phyloP scores from a whole-genome alignment of 306 rosid species.

The Benincasa hispida region DNA sequence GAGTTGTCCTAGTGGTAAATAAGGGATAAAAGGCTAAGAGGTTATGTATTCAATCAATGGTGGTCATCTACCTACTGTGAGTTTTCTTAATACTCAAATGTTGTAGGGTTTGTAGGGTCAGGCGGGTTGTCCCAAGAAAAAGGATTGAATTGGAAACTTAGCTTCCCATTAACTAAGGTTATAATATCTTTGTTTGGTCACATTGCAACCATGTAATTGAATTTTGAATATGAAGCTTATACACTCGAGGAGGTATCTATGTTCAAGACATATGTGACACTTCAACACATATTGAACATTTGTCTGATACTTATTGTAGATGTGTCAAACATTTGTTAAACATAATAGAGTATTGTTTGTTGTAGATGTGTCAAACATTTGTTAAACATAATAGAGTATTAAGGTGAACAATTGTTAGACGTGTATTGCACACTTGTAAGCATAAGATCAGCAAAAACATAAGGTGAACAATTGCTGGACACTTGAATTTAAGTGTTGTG shows the following conservation, averaged over 20 bases:
- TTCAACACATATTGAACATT: background rate
- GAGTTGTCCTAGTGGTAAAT: too few species aligned
- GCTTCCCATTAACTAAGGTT: background rate
- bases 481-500: background rate
- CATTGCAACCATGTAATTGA: background rate
- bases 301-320: too few species aligned
- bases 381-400: background rate
- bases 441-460: too few species aligned
- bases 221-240: background rate
- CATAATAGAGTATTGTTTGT: too few species aligned
- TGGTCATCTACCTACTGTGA: too few species aligned
- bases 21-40: too few species aligned
- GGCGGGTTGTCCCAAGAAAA: too few species aligned
- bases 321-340: too few species aligned
- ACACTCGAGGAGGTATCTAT: background rate
- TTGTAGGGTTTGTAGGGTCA: too few species aligned
- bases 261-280: background rate
- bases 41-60: too few species aligned
- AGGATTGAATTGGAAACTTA: too few species aligned
- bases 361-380: background rate
- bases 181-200: background rate
- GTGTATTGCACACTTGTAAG: background rate
- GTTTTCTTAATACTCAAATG: too few species aligned
- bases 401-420: background rate
- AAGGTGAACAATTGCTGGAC: background rate